A percentile compares a stretch with the other conserved stretches of the same genome.
phyloP scores from a whole-genome alignment of 2,329 filamentous ascomycete genomes.

The Nemania sp. region DNA sequence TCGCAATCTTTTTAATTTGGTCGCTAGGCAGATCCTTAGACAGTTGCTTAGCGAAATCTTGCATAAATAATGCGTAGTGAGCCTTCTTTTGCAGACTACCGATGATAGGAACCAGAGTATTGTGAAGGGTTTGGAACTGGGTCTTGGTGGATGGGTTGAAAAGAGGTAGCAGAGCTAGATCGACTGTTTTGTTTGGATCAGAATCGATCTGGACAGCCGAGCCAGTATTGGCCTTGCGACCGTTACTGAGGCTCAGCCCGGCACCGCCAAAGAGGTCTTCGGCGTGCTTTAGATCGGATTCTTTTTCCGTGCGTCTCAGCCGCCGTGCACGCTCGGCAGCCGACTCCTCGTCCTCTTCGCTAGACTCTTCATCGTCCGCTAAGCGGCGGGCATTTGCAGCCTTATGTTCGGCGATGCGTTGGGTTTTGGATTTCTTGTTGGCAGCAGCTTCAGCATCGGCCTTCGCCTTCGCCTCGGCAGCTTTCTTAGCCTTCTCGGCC shows the following conservation, averaged over 20 bases:
- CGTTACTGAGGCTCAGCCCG: constrained; percentile 61
- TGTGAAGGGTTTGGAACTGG: constrained; percentile 80
- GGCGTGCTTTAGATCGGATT: constrained; percentile 85
- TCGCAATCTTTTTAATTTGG: constrained; percentile 95
- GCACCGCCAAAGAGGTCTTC: constrained; percentile 84
- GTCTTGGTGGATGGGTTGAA: constrained; percentile 89
- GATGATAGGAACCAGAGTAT: constrained; percentile 78
- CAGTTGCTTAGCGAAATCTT: constrained; percentile 87
- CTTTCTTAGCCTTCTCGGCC: constrained; percentile 91
- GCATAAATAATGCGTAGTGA: constrained; percentile 86
- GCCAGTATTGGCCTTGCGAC: constrained; percentile 68
- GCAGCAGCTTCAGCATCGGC: constrained; percentile 85
- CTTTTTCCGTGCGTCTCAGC: constrained; percentile 78
- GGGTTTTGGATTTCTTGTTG: constrained; percentile 84
- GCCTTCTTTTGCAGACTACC: constrained; percentile 78
- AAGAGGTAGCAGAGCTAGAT: constrained; percentile 76
- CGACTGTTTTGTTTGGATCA: constrained; percentile 78
- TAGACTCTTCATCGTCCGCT: constrained; percentile 59
- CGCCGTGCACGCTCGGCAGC: constrained; percentile 74
- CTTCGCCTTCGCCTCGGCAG: constrained; percentile 82
- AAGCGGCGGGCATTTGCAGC: constrained; percentile 59
- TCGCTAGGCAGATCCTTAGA: constrained; percentile 85
- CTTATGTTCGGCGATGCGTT: constrained; percentile 82
- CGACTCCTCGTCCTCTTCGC: constrained; percentile 69
- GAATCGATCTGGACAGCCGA: constrained; percentile 70